These are phyloP conservation scores for Quercus robur DNA, from an alignment of 306 rosid genomes.

Conservation along the genomic window DNA sequence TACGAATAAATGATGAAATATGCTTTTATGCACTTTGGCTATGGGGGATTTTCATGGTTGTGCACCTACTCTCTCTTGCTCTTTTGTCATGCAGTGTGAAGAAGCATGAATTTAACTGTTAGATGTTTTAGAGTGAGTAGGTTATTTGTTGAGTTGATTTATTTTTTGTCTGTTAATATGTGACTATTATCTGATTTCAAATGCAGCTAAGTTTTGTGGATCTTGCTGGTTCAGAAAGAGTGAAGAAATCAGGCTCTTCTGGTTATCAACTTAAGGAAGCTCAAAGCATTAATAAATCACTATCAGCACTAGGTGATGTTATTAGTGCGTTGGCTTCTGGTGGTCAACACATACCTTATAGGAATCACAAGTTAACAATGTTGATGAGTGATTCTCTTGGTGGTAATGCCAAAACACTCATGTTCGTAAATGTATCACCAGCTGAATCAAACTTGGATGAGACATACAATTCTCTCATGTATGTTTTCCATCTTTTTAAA, in stretches of 20 bases:
- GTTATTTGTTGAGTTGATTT: background rate
- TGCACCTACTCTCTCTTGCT: background rate
- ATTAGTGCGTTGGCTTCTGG: conserved; percentile 82
- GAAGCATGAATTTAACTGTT: background rate
- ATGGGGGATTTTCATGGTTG: background rate
- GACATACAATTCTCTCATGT: conserved; percentile 85
- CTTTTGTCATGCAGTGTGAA: background rate
- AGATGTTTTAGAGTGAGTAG: background rate
- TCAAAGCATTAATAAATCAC: conserved; percentile 94
- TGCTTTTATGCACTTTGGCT: background rate
- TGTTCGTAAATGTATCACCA: conserved; percentile 94
- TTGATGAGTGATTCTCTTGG: conserved; percentile 97
- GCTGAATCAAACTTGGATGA: conserved; percentile 85
- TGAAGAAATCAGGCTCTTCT: conserved; percentile 88
- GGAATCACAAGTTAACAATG: conserved; percentile 95
- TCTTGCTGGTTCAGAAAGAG: conserved; percentile 95
- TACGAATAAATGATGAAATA: background rate
- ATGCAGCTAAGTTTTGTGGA: conserved; percentile 92
- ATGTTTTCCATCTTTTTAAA: conserved; percentile 25
- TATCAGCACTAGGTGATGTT: conserved; percentile 95
- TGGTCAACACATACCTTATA: conserved; percentile 87
- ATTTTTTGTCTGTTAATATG: background rate
- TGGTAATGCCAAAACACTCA: conserved; percentile 93
- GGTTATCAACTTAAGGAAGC: conserved; percentile 95
- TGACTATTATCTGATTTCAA: background rate